phyloP scores from a whole-genome alignment of 495 filamentous ascomycete species.

The Lophiostoma macrostomum region DNA sequence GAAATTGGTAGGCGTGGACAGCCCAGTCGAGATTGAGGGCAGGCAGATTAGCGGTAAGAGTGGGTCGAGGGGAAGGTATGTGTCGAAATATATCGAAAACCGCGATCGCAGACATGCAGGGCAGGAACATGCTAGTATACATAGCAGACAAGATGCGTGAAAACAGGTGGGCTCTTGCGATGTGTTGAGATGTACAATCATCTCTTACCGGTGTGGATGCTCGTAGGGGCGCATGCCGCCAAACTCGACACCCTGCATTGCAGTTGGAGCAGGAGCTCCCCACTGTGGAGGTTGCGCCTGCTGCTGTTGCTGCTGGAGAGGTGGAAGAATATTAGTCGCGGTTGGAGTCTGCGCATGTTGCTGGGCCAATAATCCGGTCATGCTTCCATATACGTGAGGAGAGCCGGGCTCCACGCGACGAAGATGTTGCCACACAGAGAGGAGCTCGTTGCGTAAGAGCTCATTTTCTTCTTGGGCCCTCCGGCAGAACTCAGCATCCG shows the following conservation, averaged over 20 bases:
- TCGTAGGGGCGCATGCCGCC: slow-evolving; percentile 28
- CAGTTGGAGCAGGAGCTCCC: slow-evolving; percentile 10
- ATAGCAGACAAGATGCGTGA: slow-evolving; percentile 32
- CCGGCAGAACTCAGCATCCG: slow-evolving; percentile 28
- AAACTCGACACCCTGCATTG: slow-evolving; percentile 34
- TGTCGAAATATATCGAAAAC: too few species aligned
- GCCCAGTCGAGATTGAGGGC: too few species aligned
- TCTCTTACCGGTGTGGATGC: slow-evolving; percentile 36
- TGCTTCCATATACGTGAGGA: slow-evolving; percentile 31
- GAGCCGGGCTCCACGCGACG: slow-evolving; percentile 30
- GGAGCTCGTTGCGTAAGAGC: slow-evolving; percentile 27
- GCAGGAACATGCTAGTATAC: slow-evolving; percentile 22
- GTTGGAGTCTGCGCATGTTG: slow-evolving; percentile 18
- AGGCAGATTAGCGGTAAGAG: too few species aligned
- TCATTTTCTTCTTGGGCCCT: slow-evolving; percentile 31
- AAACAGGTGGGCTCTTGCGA: slow-evolving; percentile 35
- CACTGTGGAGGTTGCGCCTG: slow-evolving; percentile 10
- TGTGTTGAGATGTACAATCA: too few species aligned
- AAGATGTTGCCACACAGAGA: slow-evolving; percentile 32
- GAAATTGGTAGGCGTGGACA: too few species aligned
- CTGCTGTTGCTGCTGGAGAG: slow-evolving; percentile 23
- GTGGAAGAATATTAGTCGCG: slow-evolving; percentile 20
- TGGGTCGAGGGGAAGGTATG: too few species aligned
- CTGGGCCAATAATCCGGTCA: slow-evolving; percentile 29
- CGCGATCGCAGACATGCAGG: slow-evolving; percentile 4